Evolutionary conservation across 371 early-diverging fungal genomes (phyloP).

Genomic region (Mortierella polycephala): DNA sequence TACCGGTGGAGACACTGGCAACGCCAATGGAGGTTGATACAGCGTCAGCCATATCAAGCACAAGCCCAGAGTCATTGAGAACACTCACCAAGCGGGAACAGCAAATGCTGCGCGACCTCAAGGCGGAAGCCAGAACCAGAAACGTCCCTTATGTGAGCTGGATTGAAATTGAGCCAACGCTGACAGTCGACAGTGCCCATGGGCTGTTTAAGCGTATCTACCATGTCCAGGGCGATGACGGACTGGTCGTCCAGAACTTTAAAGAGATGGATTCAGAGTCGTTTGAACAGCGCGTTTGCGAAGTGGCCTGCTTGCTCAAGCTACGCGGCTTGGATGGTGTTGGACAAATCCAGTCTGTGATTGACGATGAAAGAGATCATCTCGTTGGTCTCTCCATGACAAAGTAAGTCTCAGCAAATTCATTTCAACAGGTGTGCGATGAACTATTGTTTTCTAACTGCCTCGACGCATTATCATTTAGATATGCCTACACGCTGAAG

Average conservation of each 20-base stretch:
- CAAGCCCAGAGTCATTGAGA: no score
- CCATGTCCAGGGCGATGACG: slow-evolving; percentile 40
- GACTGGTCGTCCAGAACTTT: slow-evolving; percentile 46
- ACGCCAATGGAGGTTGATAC: no score
- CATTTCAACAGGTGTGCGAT: no score
- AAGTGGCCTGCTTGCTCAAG: slow-evolving; percentile 51
- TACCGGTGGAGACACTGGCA: no score
- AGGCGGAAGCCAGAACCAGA: slow-evolving; percentile 27
- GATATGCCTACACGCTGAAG: slow-evolving; percentile 69
- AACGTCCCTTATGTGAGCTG: slow-evolving; percentile 49
- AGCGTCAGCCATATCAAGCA: no score
- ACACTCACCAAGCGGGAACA: slow-evolving; percentile 28
- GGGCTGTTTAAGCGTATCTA: slow-evolving; percentile 57
- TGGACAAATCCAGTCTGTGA: slow-evolving; percentile 51
- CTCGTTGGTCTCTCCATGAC: slow-evolving; percentile 54
- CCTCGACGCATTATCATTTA: background rate
- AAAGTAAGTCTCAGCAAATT: slow-evolving; percentile 30
- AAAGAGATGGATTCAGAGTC: slow-evolving; percentile 55
- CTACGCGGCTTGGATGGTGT: slow-evolving; percentile 38
- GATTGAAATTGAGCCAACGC: slow-evolving; percentile 46
- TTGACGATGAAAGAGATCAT: slow-evolving; percentile 45
- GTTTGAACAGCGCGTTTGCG: slow-evolving; percentile 47
- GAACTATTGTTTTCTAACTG: no score
- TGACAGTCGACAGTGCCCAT: slow-evolving; percentile 54
- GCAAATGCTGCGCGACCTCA: slow-evolving; percentile 32